Evolutionary conservation across 805 yeast species (phyloP).

Genomic region (Lipomyces orientalis): DNA sequence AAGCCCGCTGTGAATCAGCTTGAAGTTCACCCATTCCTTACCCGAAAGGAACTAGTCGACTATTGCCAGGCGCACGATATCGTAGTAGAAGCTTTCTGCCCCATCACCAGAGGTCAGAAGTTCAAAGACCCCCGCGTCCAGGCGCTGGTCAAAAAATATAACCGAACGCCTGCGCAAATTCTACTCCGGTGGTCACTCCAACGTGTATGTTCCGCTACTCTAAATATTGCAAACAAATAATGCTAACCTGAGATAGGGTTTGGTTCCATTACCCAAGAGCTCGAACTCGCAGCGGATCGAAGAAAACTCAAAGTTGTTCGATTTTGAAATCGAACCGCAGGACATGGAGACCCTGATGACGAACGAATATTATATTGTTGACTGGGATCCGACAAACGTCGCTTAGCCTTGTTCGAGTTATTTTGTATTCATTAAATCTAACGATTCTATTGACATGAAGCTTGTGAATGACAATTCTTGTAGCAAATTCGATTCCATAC

Average conservation of each 20-base stretch:
- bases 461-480: neutral
- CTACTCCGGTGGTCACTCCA: constrained; percentile 70
- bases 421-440: neutral
- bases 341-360: constrained; percentile 44
- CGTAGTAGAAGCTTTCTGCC: constrained; percentile 76
- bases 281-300: constrained; percentile 57
- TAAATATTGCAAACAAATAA: constrained; percentile 43
- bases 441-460: neutral
- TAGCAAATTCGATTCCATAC: neutral
- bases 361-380: constrained; percentile 42
- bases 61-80: constrained; percentile 63
- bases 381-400: constrained; percentile 48
- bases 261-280: constrained; percentile 72
- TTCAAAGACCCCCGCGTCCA: constrained; percentile 46
- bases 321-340: constrained; percentile 47
- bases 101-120: constrained; percentile 58
- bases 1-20: constrained; percentile 80
- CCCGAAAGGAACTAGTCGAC: constrained; percentile 65
- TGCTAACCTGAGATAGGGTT: constrained; percentile 46
- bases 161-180: constrained; percentile 64
- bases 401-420: neutral
- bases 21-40: constrained; percentile 85
- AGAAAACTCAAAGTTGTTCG: constrained; percentile 61
- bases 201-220: constrained; percentile 25
- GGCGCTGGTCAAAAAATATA: constrained; percentile 55